A percentile compares a stretch with the other conserved stretches of the same genome.
Conservation (phyloP, 129 eudicot species). For the Solidago caesia region DNA sequence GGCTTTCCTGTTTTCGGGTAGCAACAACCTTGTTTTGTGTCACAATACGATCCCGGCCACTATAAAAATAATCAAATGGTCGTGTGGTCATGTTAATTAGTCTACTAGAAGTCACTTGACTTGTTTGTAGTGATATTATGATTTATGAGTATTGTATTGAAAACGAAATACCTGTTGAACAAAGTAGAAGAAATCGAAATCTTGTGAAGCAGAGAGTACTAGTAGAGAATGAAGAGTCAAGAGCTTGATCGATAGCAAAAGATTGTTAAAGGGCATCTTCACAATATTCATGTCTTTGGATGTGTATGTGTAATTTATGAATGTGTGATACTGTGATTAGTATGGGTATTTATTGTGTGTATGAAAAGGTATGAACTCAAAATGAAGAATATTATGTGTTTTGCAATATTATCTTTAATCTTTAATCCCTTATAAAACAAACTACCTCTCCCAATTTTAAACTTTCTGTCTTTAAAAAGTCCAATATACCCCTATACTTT, state of each 20-base stretch:
- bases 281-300: not conserved
- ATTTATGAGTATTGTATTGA: not conserved
- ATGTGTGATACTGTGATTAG: not conserved
- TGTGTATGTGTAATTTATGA: not conserved
- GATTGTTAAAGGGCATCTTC: slow-evolving; percentile 21
- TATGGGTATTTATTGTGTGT: slow-evolving; percentile 25
- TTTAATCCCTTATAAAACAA: no score
- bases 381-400: not conserved
- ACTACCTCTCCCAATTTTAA: no score
- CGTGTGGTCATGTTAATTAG: no score
- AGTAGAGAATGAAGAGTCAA: slow-evolving; percentile 29
- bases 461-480: no score
- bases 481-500: no score
- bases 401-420: not conserved
- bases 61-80: slow-evolving; percentile 16
- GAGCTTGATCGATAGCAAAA: not conserved
- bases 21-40: slow-evolving; percentile 58
- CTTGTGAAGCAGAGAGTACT: slow-evolving; percentile 35
- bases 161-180: slow-evolving; percentile 54
- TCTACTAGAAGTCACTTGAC: no score
- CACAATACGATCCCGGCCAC: slow-evolving; percentile 84
- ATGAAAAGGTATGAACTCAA: slow-evolving; percentile 7
- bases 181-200: slow-evolving; percentile 72
- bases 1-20: slow-evolving; percentile 72
- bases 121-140: not conserved